A percentile compares a stretch with the other conserved stretches of the same genome.
These are phyloP conservation scores for Rhodamnia rubescens DNA, from an alignment of 345 rosid species.

Conservation along the genomic window DNA sequence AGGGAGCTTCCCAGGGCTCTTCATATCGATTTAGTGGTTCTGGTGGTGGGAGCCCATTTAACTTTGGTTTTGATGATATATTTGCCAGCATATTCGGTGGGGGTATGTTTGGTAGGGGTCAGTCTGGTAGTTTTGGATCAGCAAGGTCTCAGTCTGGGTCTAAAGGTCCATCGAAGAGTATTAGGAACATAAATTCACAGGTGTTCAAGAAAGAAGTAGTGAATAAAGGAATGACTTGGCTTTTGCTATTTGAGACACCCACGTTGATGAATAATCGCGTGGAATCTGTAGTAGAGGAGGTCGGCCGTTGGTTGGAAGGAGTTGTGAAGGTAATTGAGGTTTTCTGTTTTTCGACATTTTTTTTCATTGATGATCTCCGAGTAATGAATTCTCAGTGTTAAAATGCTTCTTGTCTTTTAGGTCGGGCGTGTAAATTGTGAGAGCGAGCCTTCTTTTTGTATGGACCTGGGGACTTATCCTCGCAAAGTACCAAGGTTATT, in stretches of 20 bases:
- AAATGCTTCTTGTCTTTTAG: conserved; percentile 17
- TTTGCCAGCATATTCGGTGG: conserved; percentile 54
- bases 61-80: conserved; percentile 55
- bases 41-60: conserved; percentile 41
- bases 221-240: conserved; percentile 86
- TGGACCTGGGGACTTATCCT: conserved; percentile 46
- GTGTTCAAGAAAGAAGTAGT: conserved; percentile 51
- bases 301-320: conserved; percentile 52
- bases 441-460: conserved; percentile 59
- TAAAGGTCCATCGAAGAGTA: conserved; percentile 24
- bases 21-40: conserved; percentile 73
- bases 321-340: conserved; percentile 52
- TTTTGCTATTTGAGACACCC: conserved; percentile 53
- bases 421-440: conserved; percentile 77
- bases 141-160: conserved; percentile 36
- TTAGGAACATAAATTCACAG: conserved; percentile 38
- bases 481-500: conserved; percentile 50
- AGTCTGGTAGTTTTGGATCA: conserved; percentile 48
- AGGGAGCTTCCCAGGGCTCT: conserved; percentile 50
- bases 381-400: not conserved
- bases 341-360: not conserved
- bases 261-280: conserved; percentile 32
- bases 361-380: not conserved
- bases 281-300: conserved; percentile 58
- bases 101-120: conserved; percentile 42